Conservation (phyloP, 2,329 filamentous ascomycete species). For the Colletotrichum trifolii region DNA sequence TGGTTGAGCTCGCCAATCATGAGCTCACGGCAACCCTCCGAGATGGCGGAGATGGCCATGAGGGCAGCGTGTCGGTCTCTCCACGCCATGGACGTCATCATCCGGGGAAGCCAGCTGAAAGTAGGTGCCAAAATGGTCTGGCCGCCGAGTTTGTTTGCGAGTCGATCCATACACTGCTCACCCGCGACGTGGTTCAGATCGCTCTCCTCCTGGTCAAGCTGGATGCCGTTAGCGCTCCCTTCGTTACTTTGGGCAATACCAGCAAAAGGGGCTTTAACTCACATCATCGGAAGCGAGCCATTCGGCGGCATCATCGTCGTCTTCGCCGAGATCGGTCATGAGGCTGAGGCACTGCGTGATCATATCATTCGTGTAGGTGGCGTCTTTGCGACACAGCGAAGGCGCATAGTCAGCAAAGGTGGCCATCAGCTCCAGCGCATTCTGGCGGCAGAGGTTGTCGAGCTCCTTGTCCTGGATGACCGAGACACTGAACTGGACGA, state of each 20-base stretch:
- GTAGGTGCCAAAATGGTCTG: constrained; percentile 90
- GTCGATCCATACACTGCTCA: constrained; percentile 97
- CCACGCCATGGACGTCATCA: constrained; percentile 97
- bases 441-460: constrained; percentile 89
- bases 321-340: constrained; percentile 95
- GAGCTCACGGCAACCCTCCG: constrained; percentile 93
- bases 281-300: constrained; percentile 95
- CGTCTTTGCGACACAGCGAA: constrained; percentile 93
- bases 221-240: constrained; percentile 42
- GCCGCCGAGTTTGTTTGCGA: constrained; percentile 98
- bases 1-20: constrained; percentile 96
- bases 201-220: constrained; percentile 95
- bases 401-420: constrained; percentile 97
- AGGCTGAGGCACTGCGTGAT: constrained; percentile 97
- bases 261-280: constrained; percentile 49
- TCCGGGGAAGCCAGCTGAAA: constrained; percentile 95
- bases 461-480: constrained; percentile 97
- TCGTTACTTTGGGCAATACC: not conserved
- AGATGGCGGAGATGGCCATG: constrained; percentile 99
- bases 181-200: constrained; percentile 97
- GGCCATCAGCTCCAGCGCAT: constrained; percentile 95
- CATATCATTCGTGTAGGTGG: constrained; percentile 94
- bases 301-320: constrained; percentile 93
- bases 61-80: constrained; percentile 94
- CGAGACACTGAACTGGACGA: constrained; percentile 92